phyloP scores from a whole-genome alignment of 805 yeast species.

The Candida yuanshanica region DNA sequence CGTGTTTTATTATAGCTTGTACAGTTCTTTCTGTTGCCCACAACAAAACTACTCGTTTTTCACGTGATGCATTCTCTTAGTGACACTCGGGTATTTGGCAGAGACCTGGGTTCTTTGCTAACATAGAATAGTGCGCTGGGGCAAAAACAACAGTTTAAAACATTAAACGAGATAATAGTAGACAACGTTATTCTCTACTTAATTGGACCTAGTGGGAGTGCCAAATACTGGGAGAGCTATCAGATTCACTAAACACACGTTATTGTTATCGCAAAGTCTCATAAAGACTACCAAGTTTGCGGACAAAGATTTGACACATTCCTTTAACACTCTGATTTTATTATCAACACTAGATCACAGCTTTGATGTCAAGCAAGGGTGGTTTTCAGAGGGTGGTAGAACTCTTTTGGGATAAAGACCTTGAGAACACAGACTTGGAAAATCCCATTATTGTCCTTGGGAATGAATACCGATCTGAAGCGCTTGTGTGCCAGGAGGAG shows the following conservation, averaged over 20 bases:
- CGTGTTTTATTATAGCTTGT: no score
- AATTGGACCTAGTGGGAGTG: no score
- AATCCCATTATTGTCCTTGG: slow-evolving; percentile 39
- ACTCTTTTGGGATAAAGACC: slow-evolving; percentile 38
- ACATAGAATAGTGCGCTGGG: background rate
- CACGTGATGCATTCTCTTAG: background rate
- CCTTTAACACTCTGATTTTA: background rate
- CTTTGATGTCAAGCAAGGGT: slow-evolving; percentile 5
- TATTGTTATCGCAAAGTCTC: no score
- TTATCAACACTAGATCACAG: background rate
- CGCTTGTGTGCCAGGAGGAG: slow-evolving; percentile 2
- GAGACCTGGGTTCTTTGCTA: background rate
- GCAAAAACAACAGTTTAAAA: background rate
- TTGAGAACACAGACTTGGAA: slow-evolving; percentile 31
- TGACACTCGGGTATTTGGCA: background rate
- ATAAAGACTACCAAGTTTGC: slow-evolving; percentile 3
- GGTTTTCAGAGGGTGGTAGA: slow-evolving; percentile 37
- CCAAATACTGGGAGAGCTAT: no score
- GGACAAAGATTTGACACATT: background rate
- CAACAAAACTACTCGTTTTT: background rate
- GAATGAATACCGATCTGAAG: slow-evolving; percentile 22
- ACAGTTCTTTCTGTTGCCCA: background rate
- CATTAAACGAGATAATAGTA: no score
- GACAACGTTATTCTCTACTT: no score
- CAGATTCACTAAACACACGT: no score